Conservation (phyloP, 345 rosid species). For the Salix koriyanagi region DNA sequence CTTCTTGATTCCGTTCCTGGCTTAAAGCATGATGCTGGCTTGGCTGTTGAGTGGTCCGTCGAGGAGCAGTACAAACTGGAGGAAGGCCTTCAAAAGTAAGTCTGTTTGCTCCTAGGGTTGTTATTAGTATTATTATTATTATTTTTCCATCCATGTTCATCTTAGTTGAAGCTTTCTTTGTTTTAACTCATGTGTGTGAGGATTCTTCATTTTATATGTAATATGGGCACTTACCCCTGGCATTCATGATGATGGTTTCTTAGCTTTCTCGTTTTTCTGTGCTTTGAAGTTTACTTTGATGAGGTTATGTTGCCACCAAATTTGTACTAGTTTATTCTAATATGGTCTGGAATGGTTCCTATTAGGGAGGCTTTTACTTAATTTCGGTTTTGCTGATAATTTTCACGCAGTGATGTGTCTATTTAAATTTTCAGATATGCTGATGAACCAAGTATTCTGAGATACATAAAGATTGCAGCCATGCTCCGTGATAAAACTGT, state of each 20-base stretch:
- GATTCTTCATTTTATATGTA: background rate
- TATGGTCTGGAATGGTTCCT: background rate
- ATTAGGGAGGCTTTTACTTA: background rate
- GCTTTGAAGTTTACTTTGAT: background rate
- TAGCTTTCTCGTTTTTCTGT: background rate
- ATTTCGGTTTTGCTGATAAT: background rate
- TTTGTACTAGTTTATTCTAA: background rate
- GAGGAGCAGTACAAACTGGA: constrained; percentile 72
- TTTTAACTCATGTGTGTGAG: background rate
- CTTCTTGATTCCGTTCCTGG: constrained; percentile 56
- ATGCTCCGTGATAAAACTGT: constrained; percentile 76
- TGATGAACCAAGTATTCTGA: constrained; percentile 75
- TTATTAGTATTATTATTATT: too few species aligned
- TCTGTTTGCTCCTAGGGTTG: background rate
- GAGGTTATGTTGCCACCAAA: background rate
- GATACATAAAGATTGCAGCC: constrained; percentile 79
- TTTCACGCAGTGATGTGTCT: background rate
- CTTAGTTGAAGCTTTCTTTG: background rate
- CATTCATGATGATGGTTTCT: background rate
- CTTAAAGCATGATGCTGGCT: constrained; percentile 47
- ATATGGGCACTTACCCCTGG: background rate
- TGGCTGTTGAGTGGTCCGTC: constrained; percentile 76
- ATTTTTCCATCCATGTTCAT: background rate
- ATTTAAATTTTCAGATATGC: constrained; percentile 44
- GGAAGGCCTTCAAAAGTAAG: constrained; percentile 67